These are phyloP conservation scores for Cymbopogon citratus DNA, from an alignment of 176 grass and related monocot species.

Conservation along the genomic window DNA sequence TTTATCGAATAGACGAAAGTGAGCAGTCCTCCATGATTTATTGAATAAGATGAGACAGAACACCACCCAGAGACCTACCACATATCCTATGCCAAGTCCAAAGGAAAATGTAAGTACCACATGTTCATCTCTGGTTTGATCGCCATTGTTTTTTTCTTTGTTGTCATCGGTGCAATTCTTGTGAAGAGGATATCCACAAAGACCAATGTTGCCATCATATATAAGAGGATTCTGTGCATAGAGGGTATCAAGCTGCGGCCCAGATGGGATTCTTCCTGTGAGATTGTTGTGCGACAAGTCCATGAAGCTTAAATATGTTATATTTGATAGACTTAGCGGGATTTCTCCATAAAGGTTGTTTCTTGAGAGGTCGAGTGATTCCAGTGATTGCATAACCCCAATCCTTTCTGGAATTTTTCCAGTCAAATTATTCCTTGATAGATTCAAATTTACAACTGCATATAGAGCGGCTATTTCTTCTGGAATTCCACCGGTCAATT, in stretches of 20 bases:
- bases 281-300: background rate
- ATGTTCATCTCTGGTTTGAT: background rate
- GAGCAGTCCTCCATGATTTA: no score
- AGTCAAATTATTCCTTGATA: background rate
- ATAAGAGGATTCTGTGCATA: background rate
- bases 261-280: background rate
- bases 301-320: background rate
- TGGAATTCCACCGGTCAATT: background rate
- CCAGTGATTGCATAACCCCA: background rate
- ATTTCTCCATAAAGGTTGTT: background rate
- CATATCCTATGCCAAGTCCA: background rate
- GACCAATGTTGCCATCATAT: slow-evolving; percentile 22
- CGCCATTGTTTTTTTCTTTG: no score
- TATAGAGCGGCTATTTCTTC: background rate
- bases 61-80: slow-evolving; percentile 14
- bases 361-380: background rate
- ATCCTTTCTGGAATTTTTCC: background rate
- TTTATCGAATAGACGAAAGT: no score
- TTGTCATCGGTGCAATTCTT: background rate
- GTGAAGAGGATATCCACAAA: slow-evolving; percentile 19
- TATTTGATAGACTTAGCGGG: background rate
- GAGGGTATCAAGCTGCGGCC: background rate
- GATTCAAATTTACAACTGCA: background rate
- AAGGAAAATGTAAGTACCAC: background rate
- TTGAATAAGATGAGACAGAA: no score